Evolutionary conservation across 805 yeast genomes (phyloP).

Genomic region (Suhomyces tanzawaensis): DNA sequence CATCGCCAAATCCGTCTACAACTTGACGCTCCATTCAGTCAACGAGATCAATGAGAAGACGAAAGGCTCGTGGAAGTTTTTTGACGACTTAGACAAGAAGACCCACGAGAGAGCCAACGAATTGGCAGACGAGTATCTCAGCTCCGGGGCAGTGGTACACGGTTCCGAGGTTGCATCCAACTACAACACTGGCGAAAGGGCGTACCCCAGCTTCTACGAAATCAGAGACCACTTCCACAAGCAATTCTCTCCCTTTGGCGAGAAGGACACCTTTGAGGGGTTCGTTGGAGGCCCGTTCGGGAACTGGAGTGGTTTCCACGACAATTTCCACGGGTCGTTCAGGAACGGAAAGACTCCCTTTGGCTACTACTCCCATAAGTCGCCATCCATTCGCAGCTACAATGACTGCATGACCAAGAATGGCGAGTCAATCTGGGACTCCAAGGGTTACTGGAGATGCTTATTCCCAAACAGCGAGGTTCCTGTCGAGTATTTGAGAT

Average conservation of each 20-base stretch:
- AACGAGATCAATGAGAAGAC: constrained; percentile 22
- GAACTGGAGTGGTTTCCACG: not conserved
- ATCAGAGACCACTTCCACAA: constrained; percentile 8
- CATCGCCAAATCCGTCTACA: constrained; percentile 24
- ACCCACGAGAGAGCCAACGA: constrained; percentile 1
- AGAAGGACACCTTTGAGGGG: constrained; percentile 4
- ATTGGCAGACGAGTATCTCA: not conserved
- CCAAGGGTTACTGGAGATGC: constrained; percentile 87
- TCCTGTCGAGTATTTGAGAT: constrained; percentile 29
- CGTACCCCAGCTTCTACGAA: constrained; percentile 23
- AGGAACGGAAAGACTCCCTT: constrained; percentile 30
- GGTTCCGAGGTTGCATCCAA: not conserved
- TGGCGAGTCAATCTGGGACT: constrained; percentile 83
- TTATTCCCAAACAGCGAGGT: constrained; percentile 60
- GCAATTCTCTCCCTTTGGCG: constrained; percentile 7
- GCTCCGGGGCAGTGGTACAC: not conserved
- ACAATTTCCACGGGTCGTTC: constrained; percentile 11
- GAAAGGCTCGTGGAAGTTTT: constrained; percentile 19
- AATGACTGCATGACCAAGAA: constrained; percentile 58
- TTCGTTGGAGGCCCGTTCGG: not conserved
- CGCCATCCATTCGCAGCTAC: constrained; percentile 59
- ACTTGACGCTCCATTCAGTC: constrained; percentile 21
- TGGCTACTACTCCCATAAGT: constrained; percentile 53
- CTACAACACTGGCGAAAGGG: not conserved
- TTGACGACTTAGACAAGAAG: constrained; percentile 10